phyloP scores from a whole-genome alignment of 495 filamentous ascomycete genomes.

The Xylaria castorea region DNA sequence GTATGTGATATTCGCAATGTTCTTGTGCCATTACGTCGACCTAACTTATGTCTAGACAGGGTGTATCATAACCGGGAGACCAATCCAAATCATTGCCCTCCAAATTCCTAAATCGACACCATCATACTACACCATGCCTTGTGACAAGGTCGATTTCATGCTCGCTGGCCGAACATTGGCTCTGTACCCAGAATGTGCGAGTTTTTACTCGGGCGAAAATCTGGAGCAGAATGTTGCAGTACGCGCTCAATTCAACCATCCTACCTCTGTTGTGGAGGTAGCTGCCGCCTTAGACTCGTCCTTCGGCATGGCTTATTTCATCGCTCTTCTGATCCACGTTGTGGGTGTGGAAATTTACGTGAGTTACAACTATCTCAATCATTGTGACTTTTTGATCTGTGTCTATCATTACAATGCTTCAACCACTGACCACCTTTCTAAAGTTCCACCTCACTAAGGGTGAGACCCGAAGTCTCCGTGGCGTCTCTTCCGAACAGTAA shows the following conservation, averaged over 20 bases:
- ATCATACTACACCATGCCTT: conserved; percentile 47
- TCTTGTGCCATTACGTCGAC: background rate
- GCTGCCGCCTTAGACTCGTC: conserved; percentile 42
- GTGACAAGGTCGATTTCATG: conserved; percentile 49
- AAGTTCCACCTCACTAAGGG: background rate
- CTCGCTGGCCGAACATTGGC: conserved; percentile 23
- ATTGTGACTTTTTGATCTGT: no score
- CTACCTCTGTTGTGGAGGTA: conserved; percentile 33
- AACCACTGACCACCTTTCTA: background rate
- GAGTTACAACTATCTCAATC: background rate
- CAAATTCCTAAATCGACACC: conserved; percentile 36
- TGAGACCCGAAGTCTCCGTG: background rate
- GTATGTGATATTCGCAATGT: conserved; percentile 34
- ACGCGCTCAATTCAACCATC: conserved; percentile 32
- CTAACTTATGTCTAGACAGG: conserved; percentile 35
- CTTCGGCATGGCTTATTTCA: conserved; percentile 56
- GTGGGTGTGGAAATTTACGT: conserved; percentile 62
- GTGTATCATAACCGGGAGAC: conserved; percentile 57
- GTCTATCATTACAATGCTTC: no score
- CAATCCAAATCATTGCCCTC: conserved; percentile 44
- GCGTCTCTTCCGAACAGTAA: no score
- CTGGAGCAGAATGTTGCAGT: conserved; percentile 38
- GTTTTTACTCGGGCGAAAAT: conserved; percentile 34
- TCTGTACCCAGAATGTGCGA: conserved; percentile 49
- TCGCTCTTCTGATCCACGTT: conserved; percentile 55